A percentile compares a stretch with the other conserved stretches of the same genome.
Conservation (phyloP, 805 yeast species). For the Candida ipomoeae region DNA sequence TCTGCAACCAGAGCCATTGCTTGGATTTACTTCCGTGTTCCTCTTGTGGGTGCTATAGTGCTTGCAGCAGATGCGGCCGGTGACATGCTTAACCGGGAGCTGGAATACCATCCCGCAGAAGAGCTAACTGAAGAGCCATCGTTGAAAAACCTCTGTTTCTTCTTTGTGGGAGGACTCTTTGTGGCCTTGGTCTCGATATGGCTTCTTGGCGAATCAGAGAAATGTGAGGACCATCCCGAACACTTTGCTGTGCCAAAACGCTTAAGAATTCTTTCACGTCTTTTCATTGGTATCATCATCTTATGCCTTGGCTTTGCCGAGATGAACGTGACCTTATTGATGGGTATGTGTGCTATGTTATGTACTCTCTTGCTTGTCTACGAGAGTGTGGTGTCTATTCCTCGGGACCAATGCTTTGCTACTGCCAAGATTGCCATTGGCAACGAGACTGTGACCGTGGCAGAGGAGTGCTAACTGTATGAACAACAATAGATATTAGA, state of each 20-base stretch:
- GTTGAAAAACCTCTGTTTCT: slow-evolving; percentile 42
- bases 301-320: slow-evolving; percentile 44
- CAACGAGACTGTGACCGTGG: neutral
- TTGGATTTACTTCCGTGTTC: slow-evolving; percentile 48
- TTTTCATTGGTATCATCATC: slow-evolving; percentile 38
- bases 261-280: slow-evolving; percentile 38
- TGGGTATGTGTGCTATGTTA: slow-evolving; percentile 42
- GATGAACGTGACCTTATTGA: slow-evolving; percentile 32
- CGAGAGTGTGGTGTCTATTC: slow-evolving; percentile 29
- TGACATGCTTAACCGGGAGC: slow-evolving; percentile 36
- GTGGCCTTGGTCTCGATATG: slow-evolving; percentile 39
- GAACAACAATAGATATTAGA: too few species aligned
- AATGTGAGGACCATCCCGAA: slow-evolving; percentile 37
- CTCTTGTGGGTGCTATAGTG: slow-evolving; percentile 48
- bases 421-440: neutral
- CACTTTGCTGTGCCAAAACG: slow-evolving; percentile 29
- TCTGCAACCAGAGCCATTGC: slow-evolving; percentile 41
- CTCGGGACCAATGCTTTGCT: neutral
- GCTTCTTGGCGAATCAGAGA: slow-evolving; percentile 42
- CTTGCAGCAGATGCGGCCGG: slow-evolving; percentile 60
- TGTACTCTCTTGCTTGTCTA: slow-evolving; percentile 30
- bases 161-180: slow-evolving; percentile 51
- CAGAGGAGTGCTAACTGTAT: neutral
- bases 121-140: slow-evolving; percentile 22
- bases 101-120: neutral